Conservation (phyloP, 805 yeast genomes). For the Barnettozyma populi region DNA sequence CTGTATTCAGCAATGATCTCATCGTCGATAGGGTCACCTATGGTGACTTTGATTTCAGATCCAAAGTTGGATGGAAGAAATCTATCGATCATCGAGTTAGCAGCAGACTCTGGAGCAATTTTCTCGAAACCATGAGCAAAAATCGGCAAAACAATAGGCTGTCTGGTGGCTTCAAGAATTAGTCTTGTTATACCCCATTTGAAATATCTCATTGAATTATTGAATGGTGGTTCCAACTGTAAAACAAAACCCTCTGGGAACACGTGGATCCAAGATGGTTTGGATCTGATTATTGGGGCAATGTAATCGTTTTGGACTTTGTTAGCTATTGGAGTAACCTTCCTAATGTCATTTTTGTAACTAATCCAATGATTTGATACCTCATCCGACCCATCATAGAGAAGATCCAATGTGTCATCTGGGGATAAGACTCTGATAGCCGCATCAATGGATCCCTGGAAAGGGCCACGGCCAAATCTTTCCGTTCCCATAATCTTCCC, state of each 20-base stretch:
- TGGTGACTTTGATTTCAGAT: conserved; percentile 57
- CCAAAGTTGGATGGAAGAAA: conserved; percentile 61
- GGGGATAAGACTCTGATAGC: conserved; percentile 75
- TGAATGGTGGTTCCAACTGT: conserved; percentile 73
- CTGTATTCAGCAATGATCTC: conserved; percentile 54
- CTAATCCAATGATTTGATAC: conserved; percentile 15
- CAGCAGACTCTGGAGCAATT: conserved; percentile 69
- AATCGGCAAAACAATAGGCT: conserved; percentile 86
- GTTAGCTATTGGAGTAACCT: conserved; percentile 5
- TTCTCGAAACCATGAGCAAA: conserved; percentile 83
- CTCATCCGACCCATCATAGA: conserved; percentile 28
- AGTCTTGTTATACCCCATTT: conserved; percentile 92
- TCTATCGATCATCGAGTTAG: conserved; percentile 45
- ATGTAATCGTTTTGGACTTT: conserved; percentile 29
- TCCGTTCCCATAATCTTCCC: conserved; percentile 88
- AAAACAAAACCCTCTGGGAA: conserved; percentile 95
- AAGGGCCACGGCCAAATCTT: conserved; percentile 90
- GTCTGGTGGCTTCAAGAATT: conserved; percentile 71
- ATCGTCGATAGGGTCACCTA: conserved; percentile 71
- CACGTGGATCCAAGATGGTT: conserved; percentile 86
- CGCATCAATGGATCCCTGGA: conserved; percentile 86
- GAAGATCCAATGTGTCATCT: conserved; percentile 51
- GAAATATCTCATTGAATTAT: conserved; percentile 88
- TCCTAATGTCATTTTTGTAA: not conserved
- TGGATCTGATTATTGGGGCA: conserved; percentile 54